Base-by-base conservation (phyloP, 257 asterid species). In the Apocynum venetum region DNA sequence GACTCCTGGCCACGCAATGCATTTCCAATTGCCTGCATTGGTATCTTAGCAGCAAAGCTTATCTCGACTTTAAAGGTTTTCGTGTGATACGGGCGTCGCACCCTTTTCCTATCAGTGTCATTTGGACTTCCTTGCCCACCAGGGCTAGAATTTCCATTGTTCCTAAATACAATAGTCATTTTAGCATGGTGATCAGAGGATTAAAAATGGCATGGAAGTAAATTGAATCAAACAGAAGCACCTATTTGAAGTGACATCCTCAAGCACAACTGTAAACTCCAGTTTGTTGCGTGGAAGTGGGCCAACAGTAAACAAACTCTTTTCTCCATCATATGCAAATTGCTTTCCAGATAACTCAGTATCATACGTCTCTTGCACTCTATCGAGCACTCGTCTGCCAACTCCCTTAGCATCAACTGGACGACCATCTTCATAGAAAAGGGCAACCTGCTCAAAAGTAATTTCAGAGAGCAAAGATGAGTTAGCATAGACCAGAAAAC, bases 381-480 rank as follows among this genome's bases (percentile, higher is more conserved):
- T 87, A 80, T 93, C 99, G 31, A 95, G 88, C 12, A 95, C 94
- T 76, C 89, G 88, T 81, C 99, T 90, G 15, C 99, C 99, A 8
- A 95, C 82, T 4, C 99, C 99, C 82, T 95, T 95, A 0, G 93
- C 98, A 60, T 95, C 99, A 10, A 93, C 98, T 1, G 97, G 98
- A 60, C 90, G 93, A 3, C 97, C 97, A 85, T 95, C 99, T 84
- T 95, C 98, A 53, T 91, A 95, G 78, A 83, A 86, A 20, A 95
- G 88, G 40, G 99, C 98, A 85, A 95, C 98, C 99, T 95, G 83
- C 78, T 4, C 40, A 55, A 9, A 47, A 31, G 40, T 12, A 71
- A 56, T 41, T 55, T 7, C 40, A 43, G 31, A 36, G 64, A 79
- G 65, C 35, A 17, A 36, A 36, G 12, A 7, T 36, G 38, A 55